These are phyloP conservation scores for Neofusicoccum cordaticola DNA, from an alignment of 2,329 filamentous ascomycete species.

Conservation along the genomic window DNA sequence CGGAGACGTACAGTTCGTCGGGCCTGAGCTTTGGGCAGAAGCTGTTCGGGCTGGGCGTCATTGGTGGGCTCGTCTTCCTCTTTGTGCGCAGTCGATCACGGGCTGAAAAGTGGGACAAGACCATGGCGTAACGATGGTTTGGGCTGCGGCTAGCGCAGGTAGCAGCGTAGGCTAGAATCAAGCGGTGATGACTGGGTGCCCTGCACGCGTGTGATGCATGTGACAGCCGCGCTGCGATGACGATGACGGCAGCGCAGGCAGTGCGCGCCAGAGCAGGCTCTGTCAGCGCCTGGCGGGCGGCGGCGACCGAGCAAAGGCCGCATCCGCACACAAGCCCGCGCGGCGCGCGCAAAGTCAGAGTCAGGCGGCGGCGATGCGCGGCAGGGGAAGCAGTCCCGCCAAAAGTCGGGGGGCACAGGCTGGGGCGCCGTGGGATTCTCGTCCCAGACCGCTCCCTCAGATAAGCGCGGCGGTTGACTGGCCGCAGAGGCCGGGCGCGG, in stretches of 20 bases:
- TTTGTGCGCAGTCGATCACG: constrained; percentile 36
- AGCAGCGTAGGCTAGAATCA: constrained; percentile 6
- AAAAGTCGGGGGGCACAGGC: background rate
- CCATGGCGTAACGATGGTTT: constrained; percentile 29
- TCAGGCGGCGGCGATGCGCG: background rate
- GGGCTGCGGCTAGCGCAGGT: constrained; percentile 12
- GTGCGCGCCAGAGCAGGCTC: too few relatives aligned
- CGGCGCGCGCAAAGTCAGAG: background rate
- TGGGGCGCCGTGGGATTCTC: constrained; percentile 4
- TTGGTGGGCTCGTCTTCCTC: constrained; percentile 42
- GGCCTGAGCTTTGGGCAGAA: constrained; percentile 46
- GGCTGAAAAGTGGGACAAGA: constrained; percentile 31
- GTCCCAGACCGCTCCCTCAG: background rate
- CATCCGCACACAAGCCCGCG: constrained; percentile 3
- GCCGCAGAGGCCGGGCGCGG: background rate
- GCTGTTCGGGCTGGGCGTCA: constrained; percentile 43
- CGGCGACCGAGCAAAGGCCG: constrained; percentile 10
- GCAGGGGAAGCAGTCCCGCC: background rate
- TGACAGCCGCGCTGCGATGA: constrained; percentile 3
- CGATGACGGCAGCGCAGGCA: background rate
- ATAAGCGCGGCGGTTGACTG: constrained; percentile 7
- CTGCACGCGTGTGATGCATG: constrained; percentile 1
- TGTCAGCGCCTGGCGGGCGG: background rate
- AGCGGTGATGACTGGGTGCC: background rate
- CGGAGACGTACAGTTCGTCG: constrained; percentile 19